Evolutionary conservation across 2,329 filamentous ascomycete genomes (phyloP).

Genomic region (Cordyceps fumosorosea): DNA sequence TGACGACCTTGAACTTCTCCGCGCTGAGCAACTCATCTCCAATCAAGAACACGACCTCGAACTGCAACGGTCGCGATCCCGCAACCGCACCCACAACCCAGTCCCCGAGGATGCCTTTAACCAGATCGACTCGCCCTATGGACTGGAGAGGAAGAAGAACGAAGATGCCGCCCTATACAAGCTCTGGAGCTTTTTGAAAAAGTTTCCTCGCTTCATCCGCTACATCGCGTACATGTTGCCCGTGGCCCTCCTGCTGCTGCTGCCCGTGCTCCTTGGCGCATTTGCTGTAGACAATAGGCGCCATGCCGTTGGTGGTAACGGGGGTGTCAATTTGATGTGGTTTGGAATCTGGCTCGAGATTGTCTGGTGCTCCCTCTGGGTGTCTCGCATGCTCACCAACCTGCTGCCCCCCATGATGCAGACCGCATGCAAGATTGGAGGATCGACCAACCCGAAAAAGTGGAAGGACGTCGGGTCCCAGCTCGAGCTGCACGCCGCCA

Average conservation of each 20-base stretch:
- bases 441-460: constrained; percentile 82
- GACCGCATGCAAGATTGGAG: constrained; percentile 60
- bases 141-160: constrained; percentile 25
- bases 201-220: constrained; percentile 43
- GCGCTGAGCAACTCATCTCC: constrained; percentile 40
- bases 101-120: constrained; percentile 43
- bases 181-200: constrained; percentile 39
- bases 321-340: constrained; percentile 76
- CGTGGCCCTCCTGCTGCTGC: constrained; percentile 36
- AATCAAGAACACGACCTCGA: constrained; percentile 33
- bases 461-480: constrained; percentile 85
- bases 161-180: constrained; percentile 30
- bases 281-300: constrained; percentile 28
- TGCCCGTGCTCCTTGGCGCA: constrained; percentile 39
- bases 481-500: constrained; percentile 74
- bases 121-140: constrained; percentile 20
- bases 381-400: constrained; percentile 50
- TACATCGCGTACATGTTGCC: constrained; percentile 44
- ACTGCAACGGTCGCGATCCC: constrained; percentile 19
- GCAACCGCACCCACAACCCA: constrained; percentile 26
- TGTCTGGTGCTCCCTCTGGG: constrained; percentile 87
- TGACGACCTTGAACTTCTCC: constrained; percentile 44
- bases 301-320: constrained; percentile 52
- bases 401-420: constrained; percentile 42
- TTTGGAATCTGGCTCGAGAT: constrained; percentile 95